Evolutionary conservation across 345 rosid species (phyloP), one percentile per base, ranked within the genome.

Genomic region (Xanthoceras sorbifolium): DNA sequence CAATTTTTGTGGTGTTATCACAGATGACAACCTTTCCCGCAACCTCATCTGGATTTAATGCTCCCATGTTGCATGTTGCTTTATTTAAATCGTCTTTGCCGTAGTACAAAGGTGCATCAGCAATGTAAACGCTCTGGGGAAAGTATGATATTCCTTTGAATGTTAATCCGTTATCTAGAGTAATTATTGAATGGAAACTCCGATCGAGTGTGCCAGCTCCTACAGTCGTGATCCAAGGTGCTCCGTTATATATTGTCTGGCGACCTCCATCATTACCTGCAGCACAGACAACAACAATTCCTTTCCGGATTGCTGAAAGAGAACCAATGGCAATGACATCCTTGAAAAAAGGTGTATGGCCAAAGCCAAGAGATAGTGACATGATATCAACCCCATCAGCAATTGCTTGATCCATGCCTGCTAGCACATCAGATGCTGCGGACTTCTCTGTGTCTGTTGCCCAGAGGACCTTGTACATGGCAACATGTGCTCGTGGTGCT

Each of bases 361-460:
- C 20, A 42, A 92, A 71, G 7, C 90, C 93, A 0, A 92, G 67
- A 14, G 93, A 92, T 10, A 92, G 2, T 11, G 94, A 90, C 81
- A 90, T 76, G 54, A 92, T 72, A 72, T 90, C 89, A 4, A 90
- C 89, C 46, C 94, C 88, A 77, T 92, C 91, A 17, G 82, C 86
- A 55, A 89, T 85, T 18, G 94, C 94, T 71, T 86, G 90, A 76
- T 92, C 97, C 82, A 90, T 86, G 20, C 87, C 90, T 5, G 91
- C 92, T 20, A 92, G 85, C 7, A 90, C 89, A 71, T 92, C 89
- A 1, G 72, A 85, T 22, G 89, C 69, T 22, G 84, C 82, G 0
- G 31, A 48, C 8, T 77, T 22, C 0, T 2, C 61, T 32, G 66
- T 78, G 64, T 84, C 84, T 25, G 38, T 28, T 7, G 72, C 69